Percentiles rank a stretch among this genome's conserved stretches.
These are phyloP conservation scores for Exophiala viscosa DNA, from an alignment of 2,329 filamentous ascomycete genomes.

Conservation along the genomic window DNA sequence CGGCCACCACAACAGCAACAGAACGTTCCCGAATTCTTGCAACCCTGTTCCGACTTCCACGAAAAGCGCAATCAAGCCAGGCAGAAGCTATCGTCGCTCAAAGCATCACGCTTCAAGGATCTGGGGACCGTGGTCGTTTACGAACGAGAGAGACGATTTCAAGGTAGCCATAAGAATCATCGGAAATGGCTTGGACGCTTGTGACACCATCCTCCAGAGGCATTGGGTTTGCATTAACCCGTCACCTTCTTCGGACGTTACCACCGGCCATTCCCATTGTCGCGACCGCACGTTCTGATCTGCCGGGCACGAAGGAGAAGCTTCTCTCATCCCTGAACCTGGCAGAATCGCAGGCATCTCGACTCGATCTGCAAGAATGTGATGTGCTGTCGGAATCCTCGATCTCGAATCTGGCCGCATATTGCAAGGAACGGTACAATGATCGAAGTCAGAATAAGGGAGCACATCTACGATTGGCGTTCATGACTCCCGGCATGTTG, in stretches of 20 bases:
- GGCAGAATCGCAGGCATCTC: constrained; percentile 12
- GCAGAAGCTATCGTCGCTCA: constrained; percentile 87
- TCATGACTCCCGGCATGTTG: constrained; percentile 68
- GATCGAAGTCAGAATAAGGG: constrained; percentile 32
- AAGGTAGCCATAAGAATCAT: too few species aligned
- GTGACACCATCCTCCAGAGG: constrained; percentile 59
- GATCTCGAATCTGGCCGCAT: constrained; percentile 55
- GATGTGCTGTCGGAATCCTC: constrained; percentile 49
- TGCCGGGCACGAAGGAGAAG: constrained; percentile 38
- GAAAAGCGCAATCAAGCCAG: constrained; percentile 95
- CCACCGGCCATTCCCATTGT: constrained; percentile 51
- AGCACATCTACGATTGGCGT: constrained; percentile 62
- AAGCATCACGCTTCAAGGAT: constrained; percentile 80
- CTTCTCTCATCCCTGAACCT: constrained; percentile 43
- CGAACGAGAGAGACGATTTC: constrained; percentile 86
- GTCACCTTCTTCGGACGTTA: constrained; percentile 56
- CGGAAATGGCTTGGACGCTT: constrained; percentile 33
- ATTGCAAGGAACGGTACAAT: constrained; percentile 51
- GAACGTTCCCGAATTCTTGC: constrained; percentile 65
- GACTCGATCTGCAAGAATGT: constrained; percentile 42
- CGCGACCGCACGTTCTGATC: constrained; percentile 54
- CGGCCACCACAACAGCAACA: constrained; percentile 39
- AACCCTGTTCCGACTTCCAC: constrained; percentile 86
- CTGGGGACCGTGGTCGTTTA: constrained; percentile 94
- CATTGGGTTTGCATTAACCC: constrained; percentile 60